phyloP scores from a whole-genome alignment of 257 asterid genomes.

The Solanum chiquidenum region DNA sequence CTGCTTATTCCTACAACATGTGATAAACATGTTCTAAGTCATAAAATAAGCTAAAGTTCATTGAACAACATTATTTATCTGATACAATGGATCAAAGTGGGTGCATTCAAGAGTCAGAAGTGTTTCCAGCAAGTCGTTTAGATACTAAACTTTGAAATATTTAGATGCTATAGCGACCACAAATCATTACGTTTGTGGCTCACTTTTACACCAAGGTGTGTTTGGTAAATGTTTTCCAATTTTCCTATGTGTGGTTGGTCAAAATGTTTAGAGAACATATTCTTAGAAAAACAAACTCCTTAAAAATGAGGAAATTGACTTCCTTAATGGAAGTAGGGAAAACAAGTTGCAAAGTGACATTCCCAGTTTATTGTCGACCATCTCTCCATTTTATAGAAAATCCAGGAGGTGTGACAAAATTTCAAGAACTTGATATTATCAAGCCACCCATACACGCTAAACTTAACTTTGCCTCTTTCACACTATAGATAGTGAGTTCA shows the following conservation, averaged over 20 bases:
- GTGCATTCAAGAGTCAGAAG: not conserved
- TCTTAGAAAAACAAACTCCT: not conserved
- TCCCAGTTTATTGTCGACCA: not conserved
- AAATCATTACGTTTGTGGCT: not conserved
- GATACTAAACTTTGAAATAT: not conserved
- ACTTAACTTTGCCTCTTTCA: not conserved
- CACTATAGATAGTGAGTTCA: not conserved
- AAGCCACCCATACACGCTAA: not conserved
- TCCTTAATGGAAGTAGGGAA: not conserved
- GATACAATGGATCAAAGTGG: not conserved
- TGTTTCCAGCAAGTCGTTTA: not conserved
- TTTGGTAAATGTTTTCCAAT: not conserved
- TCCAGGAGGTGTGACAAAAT: not conserved
- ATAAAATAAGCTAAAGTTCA: not conserved
- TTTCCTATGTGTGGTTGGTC: not conserved
- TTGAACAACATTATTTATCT: not conserved
- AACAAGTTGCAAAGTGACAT: not conserved
- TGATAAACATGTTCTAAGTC: not conserved
- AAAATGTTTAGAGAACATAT: not conserved
- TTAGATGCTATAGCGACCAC: not conserved
- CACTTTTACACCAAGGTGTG: not conserved
- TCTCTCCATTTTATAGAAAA: not conserved
- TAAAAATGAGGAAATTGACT: not conserved
- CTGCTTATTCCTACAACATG: constrained; percentile 59
- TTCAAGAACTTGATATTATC: not conserved